phyloP scores from a whole-genome alignment of 2,329 filamentous ascomycete genomes.

The Byssoonygena ceratinophila region DNA sequence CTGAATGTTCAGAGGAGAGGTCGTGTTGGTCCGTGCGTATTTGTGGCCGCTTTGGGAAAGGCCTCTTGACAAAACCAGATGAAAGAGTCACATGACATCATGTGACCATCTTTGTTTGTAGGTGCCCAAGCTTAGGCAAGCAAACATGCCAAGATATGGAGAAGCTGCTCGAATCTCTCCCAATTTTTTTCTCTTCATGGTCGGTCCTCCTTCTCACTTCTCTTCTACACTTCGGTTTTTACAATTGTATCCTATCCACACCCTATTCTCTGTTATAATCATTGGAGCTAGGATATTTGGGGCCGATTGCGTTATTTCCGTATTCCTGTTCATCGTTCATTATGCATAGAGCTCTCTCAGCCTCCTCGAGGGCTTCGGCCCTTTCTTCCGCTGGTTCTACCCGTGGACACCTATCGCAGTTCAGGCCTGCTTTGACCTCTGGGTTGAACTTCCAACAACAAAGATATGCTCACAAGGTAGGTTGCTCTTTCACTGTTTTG shows the following conservation, averaged over 20 bases:
- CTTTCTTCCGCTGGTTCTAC: conserved; percentile 53
- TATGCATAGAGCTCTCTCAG: conserved; percentile 94
- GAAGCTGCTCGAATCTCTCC: conserved; percentile 24
- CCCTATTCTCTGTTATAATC: conserved; percentile 20
- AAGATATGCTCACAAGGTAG: conserved; percentile 94
- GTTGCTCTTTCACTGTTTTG: not conserved
- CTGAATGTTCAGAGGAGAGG: not conserved
- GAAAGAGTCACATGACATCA: not conserved
- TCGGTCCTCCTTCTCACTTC: conserved; percentile 19
- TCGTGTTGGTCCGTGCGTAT: conserved; percentile 3
- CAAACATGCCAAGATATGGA: conserved; percentile 33
- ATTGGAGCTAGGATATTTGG: conserved; percentile 25
- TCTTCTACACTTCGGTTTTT: conserved; percentile 25
- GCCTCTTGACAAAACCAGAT: not conserved
- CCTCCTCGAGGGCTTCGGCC: conserved; percentile 66
- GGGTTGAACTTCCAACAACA: conserved; percentile 70
- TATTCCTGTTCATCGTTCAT: conserved; percentile 22
- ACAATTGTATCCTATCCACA: conserved; percentile 19
- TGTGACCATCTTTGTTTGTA: not conserved
- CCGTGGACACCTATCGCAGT: conserved; percentile 50
- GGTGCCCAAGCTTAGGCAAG: not conserved
- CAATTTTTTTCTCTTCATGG: conserved; percentile 11
- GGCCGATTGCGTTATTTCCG: conserved; percentile 24
- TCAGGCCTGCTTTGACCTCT: conserved; percentile 46
- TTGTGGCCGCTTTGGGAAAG: not conserved